Conservation (phyloP, 345 rosid species). For the Euphorbia lathyris region DNA sequence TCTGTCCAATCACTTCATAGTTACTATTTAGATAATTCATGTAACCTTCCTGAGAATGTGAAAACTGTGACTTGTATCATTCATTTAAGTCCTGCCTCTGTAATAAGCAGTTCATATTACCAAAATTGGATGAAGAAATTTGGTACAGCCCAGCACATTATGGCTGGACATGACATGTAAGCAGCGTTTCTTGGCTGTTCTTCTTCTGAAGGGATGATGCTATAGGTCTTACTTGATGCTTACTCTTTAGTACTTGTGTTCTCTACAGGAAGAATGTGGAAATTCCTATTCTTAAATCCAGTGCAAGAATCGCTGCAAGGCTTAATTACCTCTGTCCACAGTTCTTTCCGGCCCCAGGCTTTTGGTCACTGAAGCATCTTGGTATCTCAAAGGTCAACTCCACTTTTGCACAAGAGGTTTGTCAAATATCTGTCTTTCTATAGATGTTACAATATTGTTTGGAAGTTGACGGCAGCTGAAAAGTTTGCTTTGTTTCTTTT, state of each 20-base stretch:
- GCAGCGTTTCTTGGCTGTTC: slow-evolving; percentile 21
- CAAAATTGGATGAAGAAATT: slow-evolving; percentile 81
- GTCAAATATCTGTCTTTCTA: slow-evolving; percentile 20
- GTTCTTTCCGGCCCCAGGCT: slow-evolving; percentile 89
- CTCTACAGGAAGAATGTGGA: slow-evolving; percentile 68
- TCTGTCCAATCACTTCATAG: slow-evolving; percentile 43
- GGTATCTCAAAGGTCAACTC: slow-evolving; percentile 24
- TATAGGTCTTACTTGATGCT: background rate
- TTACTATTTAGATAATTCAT: slow-evolving; percentile 44
- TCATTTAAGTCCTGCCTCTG: slow-evolving; percentile 76
- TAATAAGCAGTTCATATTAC: slow-evolving; percentile 52
- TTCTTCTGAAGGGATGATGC: slow-evolving; percentile 11
- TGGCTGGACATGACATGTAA: slow-evolving; percentile 87
- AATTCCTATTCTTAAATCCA: slow-evolving; percentile 72
- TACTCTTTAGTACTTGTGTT: slow-evolving; percentile 1
- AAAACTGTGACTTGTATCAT: slow-evolving; percentile 69
- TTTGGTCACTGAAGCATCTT: slow-evolving; percentile 53
- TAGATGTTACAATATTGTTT: background rate
- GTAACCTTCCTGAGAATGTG: slow-evolving; percentile 22
- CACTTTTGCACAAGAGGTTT: slow-evolving; percentile 43
- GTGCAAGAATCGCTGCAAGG: slow-evolving; percentile 75
- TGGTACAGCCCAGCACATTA: slow-evolving; percentile 67
- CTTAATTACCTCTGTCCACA: slow-evolving; percentile 92
- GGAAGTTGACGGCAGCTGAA: slow-evolving; percentile 15
- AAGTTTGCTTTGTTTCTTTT: slow-evolving; percentile 20